phyloP scores from a whole-genome alignment of 192 early-diverging fungal species.

The Phlyctochytrium bullatum region DNA sequence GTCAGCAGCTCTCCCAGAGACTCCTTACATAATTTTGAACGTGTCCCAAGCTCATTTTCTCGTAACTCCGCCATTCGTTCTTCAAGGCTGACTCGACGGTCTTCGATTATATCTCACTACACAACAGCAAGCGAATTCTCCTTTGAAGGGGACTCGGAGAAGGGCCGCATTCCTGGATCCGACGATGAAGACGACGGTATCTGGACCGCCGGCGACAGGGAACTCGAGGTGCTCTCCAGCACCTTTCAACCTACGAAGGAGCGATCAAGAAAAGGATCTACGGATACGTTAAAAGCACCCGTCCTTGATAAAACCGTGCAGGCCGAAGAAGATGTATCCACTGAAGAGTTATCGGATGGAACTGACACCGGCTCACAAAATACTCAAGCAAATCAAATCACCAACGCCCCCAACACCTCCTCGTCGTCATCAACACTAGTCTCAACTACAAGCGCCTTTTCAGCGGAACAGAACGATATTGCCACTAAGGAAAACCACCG shows the following conservation, averaged over 20 bases:
- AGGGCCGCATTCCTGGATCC: neutral
- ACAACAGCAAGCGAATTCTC: slow-evolving; percentile 14
- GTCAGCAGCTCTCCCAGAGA: neutral
- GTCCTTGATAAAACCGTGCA: too few relatives aligned
- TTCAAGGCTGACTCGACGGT: slow-evolving; percentile 1
- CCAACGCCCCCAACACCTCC: neutral
- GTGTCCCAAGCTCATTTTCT: neutral
- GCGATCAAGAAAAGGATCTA: neutral
- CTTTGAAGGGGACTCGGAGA: neutral
- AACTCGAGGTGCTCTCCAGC: neutral
- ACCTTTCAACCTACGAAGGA: neutral
- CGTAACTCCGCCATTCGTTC: neutral
- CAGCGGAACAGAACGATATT: neutral
- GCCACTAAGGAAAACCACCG: neutral
- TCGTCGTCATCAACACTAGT: neutral
- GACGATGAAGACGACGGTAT: neutral
- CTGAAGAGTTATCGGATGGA: too few relatives aligned
- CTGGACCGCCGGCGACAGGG: slow-evolving; percentile 1
- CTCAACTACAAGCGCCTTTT: neutral
- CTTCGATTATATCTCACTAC: slow-evolving; percentile 11
- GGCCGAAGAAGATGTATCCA: too few relatives aligned
- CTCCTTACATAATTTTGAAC: neutral
- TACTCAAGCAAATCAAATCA: neutral
- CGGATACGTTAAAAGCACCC: neutral
- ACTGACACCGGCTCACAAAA: neutral